phyloP scores from a whole-genome alignment of 805 yeast species.

The Barnettozyma sucrosica region DNA sequence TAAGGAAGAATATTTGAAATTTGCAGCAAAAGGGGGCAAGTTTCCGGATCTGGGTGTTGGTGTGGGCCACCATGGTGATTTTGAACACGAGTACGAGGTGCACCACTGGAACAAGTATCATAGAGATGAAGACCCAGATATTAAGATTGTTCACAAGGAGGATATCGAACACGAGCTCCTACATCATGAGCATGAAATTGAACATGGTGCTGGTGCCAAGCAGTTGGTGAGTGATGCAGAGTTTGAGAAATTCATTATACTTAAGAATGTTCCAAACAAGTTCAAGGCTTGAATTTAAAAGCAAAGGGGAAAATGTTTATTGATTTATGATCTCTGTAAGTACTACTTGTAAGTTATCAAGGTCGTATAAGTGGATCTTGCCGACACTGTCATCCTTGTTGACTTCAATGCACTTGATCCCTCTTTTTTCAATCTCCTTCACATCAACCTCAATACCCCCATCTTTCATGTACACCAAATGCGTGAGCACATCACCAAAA shows the following conservation, averaged over 20 bases:
- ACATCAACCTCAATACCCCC: constrained; percentile 47
- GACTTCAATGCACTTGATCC: constrained; percentile 44
- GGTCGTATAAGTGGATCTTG: constrained; percentile 32
- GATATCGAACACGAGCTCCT: constrained; percentile 58
- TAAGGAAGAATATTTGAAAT: constrained; percentile 64
- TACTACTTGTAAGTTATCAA: constrained; percentile 33
- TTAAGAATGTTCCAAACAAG: constrained; percentile 34
- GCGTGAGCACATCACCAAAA: constrained; percentile 53
- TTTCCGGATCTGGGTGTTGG: constrained; percentile 93
- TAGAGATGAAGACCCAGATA: constrained; percentile 75
- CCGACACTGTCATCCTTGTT: constrained; percentile 21
- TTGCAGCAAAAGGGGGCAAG: constrained; percentile 54
- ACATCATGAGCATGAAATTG: constrained; percentile 56
- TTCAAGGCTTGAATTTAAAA: constrained; percentile 21
- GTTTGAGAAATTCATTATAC: constrained; percentile 33
- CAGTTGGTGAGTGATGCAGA: constrained; percentile 33
- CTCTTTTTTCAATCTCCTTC: constrained; percentile 33
- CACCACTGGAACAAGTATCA: constrained; percentile 91
- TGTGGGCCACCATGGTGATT: constrained; percentile 91
- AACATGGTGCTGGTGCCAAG: constrained; percentile 65
- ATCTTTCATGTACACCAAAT: constrained; percentile 48
- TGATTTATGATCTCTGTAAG: constrained; percentile 1
- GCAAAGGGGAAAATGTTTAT: neutral
- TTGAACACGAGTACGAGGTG: constrained; percentile 87
- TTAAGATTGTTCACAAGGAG: constrained; percentile 73